Base-by-base conservation (phyloP, 2,329 filamentous ascomycete species). In the Stagonosporopsis chrysanthemi region DNA sequence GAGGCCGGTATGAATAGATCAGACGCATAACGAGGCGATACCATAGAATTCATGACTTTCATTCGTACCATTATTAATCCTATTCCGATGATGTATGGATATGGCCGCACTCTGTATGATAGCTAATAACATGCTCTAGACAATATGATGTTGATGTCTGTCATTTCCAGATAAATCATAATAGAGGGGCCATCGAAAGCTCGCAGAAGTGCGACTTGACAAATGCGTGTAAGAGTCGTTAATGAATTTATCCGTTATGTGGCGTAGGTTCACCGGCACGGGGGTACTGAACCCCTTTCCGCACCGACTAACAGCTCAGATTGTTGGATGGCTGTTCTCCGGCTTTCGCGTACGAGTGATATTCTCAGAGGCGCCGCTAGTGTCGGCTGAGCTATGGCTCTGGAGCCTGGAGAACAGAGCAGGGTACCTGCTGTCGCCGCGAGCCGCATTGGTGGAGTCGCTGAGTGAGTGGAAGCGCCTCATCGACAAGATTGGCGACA, bases 381-480 rank as follows among this genome's bases (percentile, higher is more conserved):
- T 38, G 12, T 54, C 39, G 23, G 28, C 38, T 26, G 48, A 46
- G 7, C 50, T 46, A 38, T 35, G 28, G 8, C 24, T 12, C 22
- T 31, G 45, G 14, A 50, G 48, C 17, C 49, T 50, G n/a, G 52
- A 19, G 9, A 40, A 40, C 2, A 14, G 15, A 6, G 26, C 22
- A 23, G 36, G 24, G 29, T 48, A 22, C 23, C 15, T 47, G 36
- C 17, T 38, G 24, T 33, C 29, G 28, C 38, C 44, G 29, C 33
- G 33, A 26, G 54, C 22, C 23, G 59, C 53, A 33, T 52, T 56
- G 19, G 63, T 63, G 31, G 57, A 62, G 14, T 63, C 60, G 36
- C 60, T 65, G 43, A 68, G 52, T 19, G 66, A 60, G 22, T 63
- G 56, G 28, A 52, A 36, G 23, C 50, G 56, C 19, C 53, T 62